Evolutionary conservation across 495 filamentous ascomycete genomes (phyloP), one percentile per base, ranked within the genome.

Genomic region (Bathelium albidoporum): DNA sequence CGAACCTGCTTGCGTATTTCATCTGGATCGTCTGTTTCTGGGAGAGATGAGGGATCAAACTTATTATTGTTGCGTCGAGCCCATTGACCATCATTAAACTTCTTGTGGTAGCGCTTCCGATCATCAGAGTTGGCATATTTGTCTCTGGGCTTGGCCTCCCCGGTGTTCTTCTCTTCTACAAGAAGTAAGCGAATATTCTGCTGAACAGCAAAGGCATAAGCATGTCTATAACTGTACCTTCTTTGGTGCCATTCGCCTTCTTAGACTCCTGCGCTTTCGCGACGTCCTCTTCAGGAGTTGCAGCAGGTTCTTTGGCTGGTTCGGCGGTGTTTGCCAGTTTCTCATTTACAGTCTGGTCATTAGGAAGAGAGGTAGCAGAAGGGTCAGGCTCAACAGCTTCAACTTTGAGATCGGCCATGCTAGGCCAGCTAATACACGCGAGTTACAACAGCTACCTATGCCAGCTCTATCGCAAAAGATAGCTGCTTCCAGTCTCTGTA

Each of bases 1-100:
- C 68, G 22, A 74, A 89, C 88, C 79, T 95, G 90, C 66, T 87
- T 87, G 63, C 89, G 85, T 67, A 96, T 94, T 71, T 87, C 80
- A 32, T 80, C 80, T 2, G 88, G 87, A 70, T 96, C 89, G 59
- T 86, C 82, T 22, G 84, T 86, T 65, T 85, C 83, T 49, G 83
- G 76, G 63, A 83, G 81, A 20, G 75, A 71, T 32, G 80, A 80
- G 28, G 86, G 80, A 69, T 93, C 49, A 55, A 55, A 55, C 29
- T 55, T 55, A 24, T 24, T 55, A 10, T 28, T n/a, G 24, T 55
- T 55, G 7, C 7, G 24, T 26, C 49, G 72, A 75, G 68, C 83
- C 82, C 16, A 60, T 22, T 18, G 26, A 34, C 39, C 59, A 24
- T 59, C 29, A 20, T 32, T 52, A 58, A 43, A 59, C 43, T 34